phyloP scores from a whole-genome alignment of 1,139 yeast genomes.

The Debaryomyces sp. region DNA sequence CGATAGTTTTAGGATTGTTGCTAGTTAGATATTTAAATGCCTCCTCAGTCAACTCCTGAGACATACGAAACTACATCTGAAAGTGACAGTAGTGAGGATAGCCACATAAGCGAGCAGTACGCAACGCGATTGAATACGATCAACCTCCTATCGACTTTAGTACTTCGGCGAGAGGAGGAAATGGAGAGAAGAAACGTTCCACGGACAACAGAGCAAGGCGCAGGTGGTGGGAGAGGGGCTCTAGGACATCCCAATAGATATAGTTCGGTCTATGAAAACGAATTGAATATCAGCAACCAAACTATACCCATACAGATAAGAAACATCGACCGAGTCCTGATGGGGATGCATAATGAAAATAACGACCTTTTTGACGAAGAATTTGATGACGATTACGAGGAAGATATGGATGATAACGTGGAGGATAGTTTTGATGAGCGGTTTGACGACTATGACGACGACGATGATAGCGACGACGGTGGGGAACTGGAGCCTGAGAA shows the following conservation, averaged over 20 bases:
- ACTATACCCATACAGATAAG: conserved; percentile 12
- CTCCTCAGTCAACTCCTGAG: conserved; percentile 15
- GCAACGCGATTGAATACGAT: conserved; percentile 10
- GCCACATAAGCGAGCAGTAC: background rate
- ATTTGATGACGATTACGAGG: conserved; percentile 12
- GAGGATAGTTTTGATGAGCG: conserved; percentile 8
- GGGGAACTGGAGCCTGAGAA: conserved; percentile 13
- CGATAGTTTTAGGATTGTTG: background rate
- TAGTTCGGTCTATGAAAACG: conserved; percentile 10
- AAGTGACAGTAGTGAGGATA: background rate
- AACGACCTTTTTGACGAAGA: conserved; percentile 12
- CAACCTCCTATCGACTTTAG: conserved; percentile 11
- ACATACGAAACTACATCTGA: background rate
- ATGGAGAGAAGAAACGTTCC: background rate
- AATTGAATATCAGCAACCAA: conserved; percentile 13
- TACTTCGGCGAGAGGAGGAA: conserved; percentile 4
- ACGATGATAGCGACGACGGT: conserved; percentile 6
- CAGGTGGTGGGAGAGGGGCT: background rate
- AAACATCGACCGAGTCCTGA: conserved; percentile 11
- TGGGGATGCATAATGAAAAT: conserved; percentile 10
- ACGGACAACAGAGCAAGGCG: background rate
- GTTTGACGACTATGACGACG: conserved; percentile 8
- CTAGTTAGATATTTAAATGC: conserved; percentile 8
- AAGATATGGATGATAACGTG: conserved; percentile 8
- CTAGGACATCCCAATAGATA: conserved; percentile 1